Evolutionary conservation across 108 stramenopile species (phyloP).

Genomic region (Mediolabrus comicus): DNA sequence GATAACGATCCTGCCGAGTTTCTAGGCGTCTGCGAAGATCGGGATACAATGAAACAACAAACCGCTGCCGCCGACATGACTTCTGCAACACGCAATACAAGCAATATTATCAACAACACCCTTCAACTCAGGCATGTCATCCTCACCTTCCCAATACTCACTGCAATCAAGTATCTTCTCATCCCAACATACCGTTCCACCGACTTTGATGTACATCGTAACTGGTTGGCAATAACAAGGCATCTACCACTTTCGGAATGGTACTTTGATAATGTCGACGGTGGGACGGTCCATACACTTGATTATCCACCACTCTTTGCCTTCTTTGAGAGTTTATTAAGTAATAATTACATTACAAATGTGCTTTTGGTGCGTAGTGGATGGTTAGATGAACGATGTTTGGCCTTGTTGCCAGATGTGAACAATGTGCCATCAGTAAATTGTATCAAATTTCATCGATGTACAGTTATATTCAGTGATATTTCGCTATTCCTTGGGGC

Average conservation of each 20-base stretch:
- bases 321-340: conserved; percentile 78
- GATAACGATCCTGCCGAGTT: too few relatives aligned
- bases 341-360: conserved; percentile 53
- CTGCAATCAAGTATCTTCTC: conserved; percentile 63
- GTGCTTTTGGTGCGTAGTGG: conserved; percentile 13
- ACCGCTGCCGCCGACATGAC: too few relatives aligned
- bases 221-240: conserved; percentile 93
- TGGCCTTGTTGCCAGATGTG: conserved; percentile 55
- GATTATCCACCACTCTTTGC: conserved; percentile 98
- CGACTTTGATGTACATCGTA: conserved; percentile 95
- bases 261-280: conserved; percentile 88
- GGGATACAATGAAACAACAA: too few relatives aligned
- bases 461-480: conserved; percentile 83
- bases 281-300: conserved; percentile 87
- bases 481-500: conserved; percentile 63
- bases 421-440: conserved; percentile 43
- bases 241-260: conserved; percentile 74
- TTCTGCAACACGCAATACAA: not conserved
- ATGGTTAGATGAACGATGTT: conserved; percentile 60
- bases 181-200: conserved; percentile 83
- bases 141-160: conserved; percentile 47
- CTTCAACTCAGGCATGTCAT: conserved; percentile 5
- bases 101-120: not conserved
- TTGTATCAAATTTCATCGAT: conserved; percentile 76
- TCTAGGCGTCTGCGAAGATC: too few relatives aligned